A percentile compares a stretch with the other conserved stretches of the same genome.
These are phyloP conservation scores for Ocimum tenuiflorum DNA, from an alignment of 257 asterid species.

Conservation along the genomic window DNA sequence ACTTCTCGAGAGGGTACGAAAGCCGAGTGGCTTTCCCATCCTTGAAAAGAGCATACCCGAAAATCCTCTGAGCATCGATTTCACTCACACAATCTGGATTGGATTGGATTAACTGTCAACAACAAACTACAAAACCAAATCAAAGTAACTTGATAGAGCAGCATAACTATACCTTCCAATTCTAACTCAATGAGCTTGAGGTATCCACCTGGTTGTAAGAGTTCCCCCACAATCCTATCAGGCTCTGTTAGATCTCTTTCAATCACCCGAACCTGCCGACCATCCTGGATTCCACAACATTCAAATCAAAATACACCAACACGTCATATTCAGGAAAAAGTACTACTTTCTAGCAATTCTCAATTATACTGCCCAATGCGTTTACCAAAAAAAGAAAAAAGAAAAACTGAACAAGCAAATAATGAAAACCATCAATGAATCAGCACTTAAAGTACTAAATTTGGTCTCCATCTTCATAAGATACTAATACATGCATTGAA, in stretches of 20 bases:
- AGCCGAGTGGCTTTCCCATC: constrained; percentile 76
- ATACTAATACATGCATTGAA: neutral
- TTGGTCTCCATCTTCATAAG: neutral
- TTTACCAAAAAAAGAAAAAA: neutral
- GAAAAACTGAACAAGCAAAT: too few relatives aligned
- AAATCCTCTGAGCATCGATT: constrained; percentile 85
- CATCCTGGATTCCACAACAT: constrained; percentile 46
- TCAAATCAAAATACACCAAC: neutral
- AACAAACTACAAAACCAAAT: too few relatives aligned
- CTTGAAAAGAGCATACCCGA: constrained; percentile 87
- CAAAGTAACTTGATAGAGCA: too few relatives aligned
- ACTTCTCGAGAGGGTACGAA: constrained; percentile 78
- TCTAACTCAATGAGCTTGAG: constrained; percentile 81
- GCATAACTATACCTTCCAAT: constrained; percentile 60
- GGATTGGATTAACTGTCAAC: too few relatives aligned
- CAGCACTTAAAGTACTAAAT: neutral
- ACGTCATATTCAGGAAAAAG: neutral
- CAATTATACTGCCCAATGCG: neutral
- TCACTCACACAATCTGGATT: constrained; percentile 68
- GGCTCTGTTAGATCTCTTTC: constrained; percentile 90
- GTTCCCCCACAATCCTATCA: constrained; percentile 89
- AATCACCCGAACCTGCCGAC: constrained; percentile 66
- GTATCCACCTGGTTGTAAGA: constrained; percentile 94
- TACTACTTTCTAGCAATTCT: neutral
- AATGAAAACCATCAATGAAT: neutral